These are phyloP conservation scores for Ophiosphaerella korrae DNA, from an alignment of 2,329 filamentous ascomycete species.

Conservation along the genomic window DNA sequence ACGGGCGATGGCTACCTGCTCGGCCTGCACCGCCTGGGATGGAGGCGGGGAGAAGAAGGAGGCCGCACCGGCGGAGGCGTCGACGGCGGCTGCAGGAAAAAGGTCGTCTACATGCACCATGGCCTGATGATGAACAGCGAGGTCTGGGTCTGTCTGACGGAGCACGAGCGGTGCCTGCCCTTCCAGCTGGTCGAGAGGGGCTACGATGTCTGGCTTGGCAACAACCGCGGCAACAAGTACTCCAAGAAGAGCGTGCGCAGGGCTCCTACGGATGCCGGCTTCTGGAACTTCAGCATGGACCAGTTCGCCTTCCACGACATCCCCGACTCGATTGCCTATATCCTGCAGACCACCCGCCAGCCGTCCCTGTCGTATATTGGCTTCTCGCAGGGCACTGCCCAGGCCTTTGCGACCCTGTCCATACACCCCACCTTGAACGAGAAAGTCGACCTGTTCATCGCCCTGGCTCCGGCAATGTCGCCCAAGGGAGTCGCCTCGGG, in stretches of 20 bases:
- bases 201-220: slow-evolving; percentile 97
- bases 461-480: slow-evolving; percentile 93
- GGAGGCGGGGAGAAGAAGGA: slow-evolving; percentile 81
- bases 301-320: slow-evolving; percentile 98
- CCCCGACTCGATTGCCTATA: slow-evolving; percentile 90
- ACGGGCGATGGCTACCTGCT: slow-evolving; percentile 93
- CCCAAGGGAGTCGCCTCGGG: slow-evolving; percentile 88
- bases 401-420: slow-evolving; percentile 91
- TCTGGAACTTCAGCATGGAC: slow-evolving; percentile 99
- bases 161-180: slow-evolving; percentile 82
- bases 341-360: slow-evolving; percentile 81
- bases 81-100: slow-evolving; percentile 67
- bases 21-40: slow-evolving; percentile 85
- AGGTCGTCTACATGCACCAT: slow-evolving; percentile 92
- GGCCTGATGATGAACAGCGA: slow-evolving; percentile 98
- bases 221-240: slow-evolving; percentile 98
- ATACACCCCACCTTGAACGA: slow-evolving; percentile 92
- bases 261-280: slow-evolving; percentile 74
- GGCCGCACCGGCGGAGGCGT: slow-evolving; percentile 74
- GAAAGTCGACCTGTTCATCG: slow-evolving; percentile 95
- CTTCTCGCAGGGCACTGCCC: slow-evolving; percentile 95
- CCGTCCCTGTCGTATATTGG: slow-evolving; percentile 91
- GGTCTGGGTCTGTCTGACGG: slow-evolving; percentile 93
- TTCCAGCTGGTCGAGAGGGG: slow-evolving; percentile 88
- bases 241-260: slow-evolving; percentile 87